phyloP scores from a whole-genome alignment of 2,329 filamentous ascomycete species.

The Fusarium proliferatum region DNA sequence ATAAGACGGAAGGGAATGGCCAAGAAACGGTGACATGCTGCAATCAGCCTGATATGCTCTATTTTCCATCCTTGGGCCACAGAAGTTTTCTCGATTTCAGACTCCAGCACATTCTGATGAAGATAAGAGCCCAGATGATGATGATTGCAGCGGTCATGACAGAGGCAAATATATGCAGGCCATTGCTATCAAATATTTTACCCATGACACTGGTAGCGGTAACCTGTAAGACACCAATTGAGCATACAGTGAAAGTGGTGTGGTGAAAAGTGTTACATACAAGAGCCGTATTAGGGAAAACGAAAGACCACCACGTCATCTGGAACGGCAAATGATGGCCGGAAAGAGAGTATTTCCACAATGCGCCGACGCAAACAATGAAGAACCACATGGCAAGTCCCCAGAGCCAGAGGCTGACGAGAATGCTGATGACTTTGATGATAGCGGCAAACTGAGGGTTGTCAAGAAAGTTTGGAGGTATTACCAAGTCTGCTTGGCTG shows the following conservation, averaged over 20 bases:
- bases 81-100: slow-evolving; percentile 74
- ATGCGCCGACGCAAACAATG: slow-evolving; percentile 79
- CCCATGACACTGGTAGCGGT: slow-evolving; percentile 80
- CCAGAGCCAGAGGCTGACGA: slow-evolving; percentile 83
- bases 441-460: slow-evolving; percentile 57
- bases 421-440: slow-evolving; percentile 63
- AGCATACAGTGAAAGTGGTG: neutral
- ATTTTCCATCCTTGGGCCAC: slow-evolving; percentile 73
- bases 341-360: slow-evolving; percentile 72
- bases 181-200: slow-evolving; percentile 66
- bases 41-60: neutral
- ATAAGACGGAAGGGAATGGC: neutral
- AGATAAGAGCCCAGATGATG: slow-evolving; percentile 75
- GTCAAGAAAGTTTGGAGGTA: slow-evolving; percentile 57
- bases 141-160: slow-evolving; percentile 74
- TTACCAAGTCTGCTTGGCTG: slow-evolving; percentile 54
- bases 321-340: slow-evolving; percentile 76
- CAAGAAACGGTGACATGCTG: neutral
- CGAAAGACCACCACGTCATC: slow-evolving; percentile 88
- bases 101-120: slow-evolving; percentile 76
- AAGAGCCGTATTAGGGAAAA: slow-evolving; percentile 83
- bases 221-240: slow-evolving; percentile 44
- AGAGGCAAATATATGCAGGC: slow-evolving; percentile 74
- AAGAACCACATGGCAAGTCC: slow-evolving; percentile 88
- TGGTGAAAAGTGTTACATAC: slow-evolving; percentile 43